A percentile compares a stretch with the other conserved stretches of the same genome.
These are phyloP conservation scores for Cyclanthera cordifolia DNA, from an alignment of 306 rosid species.

Conservation along the genomic window DNA sequence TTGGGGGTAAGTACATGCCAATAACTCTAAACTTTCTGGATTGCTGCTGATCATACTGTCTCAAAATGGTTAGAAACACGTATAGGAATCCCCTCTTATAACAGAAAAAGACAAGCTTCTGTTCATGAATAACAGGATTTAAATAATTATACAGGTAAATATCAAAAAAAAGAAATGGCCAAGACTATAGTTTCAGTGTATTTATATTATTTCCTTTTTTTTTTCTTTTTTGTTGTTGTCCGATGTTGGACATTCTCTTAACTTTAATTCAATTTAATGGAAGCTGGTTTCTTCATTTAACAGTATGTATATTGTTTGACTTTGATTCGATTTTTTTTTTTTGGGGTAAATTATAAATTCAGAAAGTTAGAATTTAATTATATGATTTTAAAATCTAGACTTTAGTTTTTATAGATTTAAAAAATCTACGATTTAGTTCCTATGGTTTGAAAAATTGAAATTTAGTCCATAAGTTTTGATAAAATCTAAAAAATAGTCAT, in stretches of 20 bases:
- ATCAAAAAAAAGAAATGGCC: background rate
- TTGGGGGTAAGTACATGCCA: background rate
- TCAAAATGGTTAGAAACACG: background rate
- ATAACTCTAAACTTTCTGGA: background rate
- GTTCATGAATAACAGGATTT: background rate
- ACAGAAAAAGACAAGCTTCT: background rate
- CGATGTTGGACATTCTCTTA: background rate
- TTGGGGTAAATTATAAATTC: too few species aligned
- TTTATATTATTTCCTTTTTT: background rate
- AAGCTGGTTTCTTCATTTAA: background rate
- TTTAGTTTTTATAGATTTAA: too few species aligned
- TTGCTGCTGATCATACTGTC: background rate
- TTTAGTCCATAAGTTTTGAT: too few species aligned
- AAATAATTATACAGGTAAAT: background rate
- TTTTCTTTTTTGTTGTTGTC: background rate
- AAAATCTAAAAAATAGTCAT: too few species aligned
- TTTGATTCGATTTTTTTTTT: background rate
- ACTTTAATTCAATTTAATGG: background rate
- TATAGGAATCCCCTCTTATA: background rate
- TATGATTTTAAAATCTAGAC: too few species aligned
- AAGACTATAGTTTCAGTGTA: background rate
- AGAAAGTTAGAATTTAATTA: too few species aligned
- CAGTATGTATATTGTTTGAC: background rate
- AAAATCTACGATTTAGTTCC: too few species aligned
- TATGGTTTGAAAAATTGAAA: too few species aligned